Percentiles rank a stretch among this genome's conserved stretches.
Conservation (phyloP, 345 rosid genomes). For the Citrus sinensis region DNA sequence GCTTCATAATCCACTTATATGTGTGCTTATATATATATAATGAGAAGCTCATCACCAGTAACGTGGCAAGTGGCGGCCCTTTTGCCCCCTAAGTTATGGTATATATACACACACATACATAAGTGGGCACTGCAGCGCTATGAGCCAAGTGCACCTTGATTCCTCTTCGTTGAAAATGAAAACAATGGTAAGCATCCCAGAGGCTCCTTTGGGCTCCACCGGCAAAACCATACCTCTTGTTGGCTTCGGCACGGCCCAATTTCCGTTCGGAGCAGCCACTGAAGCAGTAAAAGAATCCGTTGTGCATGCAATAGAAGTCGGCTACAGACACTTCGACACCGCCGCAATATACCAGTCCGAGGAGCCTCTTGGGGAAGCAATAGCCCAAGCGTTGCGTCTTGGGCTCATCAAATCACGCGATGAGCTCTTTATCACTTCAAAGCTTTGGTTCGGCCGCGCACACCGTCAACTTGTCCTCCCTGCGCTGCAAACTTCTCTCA, state of each 20-base stretch:
- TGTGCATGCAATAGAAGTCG: slow-evolving; percentile 17
- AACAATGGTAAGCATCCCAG: neutral
- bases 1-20: too few species aligned
- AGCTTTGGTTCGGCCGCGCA: slow-evolving; percentile 21
- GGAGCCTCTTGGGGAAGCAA: slow-evolving; percentile 14
- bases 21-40: too few species aligned
- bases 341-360: slow-evolving; percentile 8
- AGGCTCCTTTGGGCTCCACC: neutral
- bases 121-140: too few species aligned
- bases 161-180: too few species aligned
- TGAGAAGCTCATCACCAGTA: too few species aligned
- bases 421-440: slow-evolving; percentile 26
- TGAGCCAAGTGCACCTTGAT: too few species aligned
- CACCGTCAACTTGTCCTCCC: slow-evolving; percentile 17
- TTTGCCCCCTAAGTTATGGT: too few species aligned
- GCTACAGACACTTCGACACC: slow-evolving; percentile 18
- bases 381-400: slow-evolving; percentile 12
- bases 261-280: slow-evolving; percentile 1
- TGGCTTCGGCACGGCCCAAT: slow-evolving; percentile 25
- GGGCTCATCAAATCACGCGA: slow-evolving; percentile 18
- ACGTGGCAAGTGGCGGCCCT: too few species aligned
- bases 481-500: slow-evolving; percentile 9
- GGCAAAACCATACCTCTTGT: slow-evolving; percentile 7
- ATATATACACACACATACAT: too few species aligned
- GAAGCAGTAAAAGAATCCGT: neutral